Evolutionary conservation across 2,329 filamentous ascomycete genomes (phyloP), one percentile per base, ranked within the genome.

Genomic region (Fusarium dlaminii): DNA sequence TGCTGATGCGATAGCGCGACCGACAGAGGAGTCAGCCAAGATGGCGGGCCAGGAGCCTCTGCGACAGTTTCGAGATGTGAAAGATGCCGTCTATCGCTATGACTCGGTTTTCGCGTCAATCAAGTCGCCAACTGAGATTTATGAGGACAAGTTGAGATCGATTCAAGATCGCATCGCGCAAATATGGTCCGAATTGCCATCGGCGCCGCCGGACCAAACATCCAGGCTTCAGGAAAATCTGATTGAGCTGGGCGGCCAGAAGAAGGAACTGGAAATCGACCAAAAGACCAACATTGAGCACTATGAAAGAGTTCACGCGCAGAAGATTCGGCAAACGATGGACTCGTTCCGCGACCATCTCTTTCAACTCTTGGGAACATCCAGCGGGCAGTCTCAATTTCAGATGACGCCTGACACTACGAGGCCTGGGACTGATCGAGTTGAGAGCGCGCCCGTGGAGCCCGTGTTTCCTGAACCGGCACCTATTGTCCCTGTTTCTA

Each of bases 251-350:
- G 49, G 32, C 8, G 70, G 62, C 3, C 51, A 55, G 24, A 39
- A 64, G 36, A 74, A 48, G 29, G 63, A 74, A 15, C 14, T 74
- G 48, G 63, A 74, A 34, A 43, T 63, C 3, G 17, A 64, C 8
- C 51, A 68, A 12, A 42, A 59, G 9, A 27, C 42, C 10, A 48
- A 60, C 13, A 36, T 54, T 2, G 24, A 32, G 2, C 29, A 43
- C 14, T 45, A 64, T 24, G 48, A 58, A 6, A 51, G n/a, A 24
- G 9, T 27, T 1, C 52, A 74, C 20, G 24, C 66, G 6, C 10
- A 42, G 7, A 14, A 14, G 43, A 5, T 73, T 5, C 49, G 22
- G 10, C 30, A 49, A 18, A 45, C 52, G 1, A 42, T 73, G 56
- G 57, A 60, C 17, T 34, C 48, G 18, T 54, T 73, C 18, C 63